A percentile compares a stretch with the other conserved stretches of the same genome.
Evolutionary conservation across 1,139 yeast genomes (phyloP).

Genomic region (Hyphopichia buzzinii): DNA sequence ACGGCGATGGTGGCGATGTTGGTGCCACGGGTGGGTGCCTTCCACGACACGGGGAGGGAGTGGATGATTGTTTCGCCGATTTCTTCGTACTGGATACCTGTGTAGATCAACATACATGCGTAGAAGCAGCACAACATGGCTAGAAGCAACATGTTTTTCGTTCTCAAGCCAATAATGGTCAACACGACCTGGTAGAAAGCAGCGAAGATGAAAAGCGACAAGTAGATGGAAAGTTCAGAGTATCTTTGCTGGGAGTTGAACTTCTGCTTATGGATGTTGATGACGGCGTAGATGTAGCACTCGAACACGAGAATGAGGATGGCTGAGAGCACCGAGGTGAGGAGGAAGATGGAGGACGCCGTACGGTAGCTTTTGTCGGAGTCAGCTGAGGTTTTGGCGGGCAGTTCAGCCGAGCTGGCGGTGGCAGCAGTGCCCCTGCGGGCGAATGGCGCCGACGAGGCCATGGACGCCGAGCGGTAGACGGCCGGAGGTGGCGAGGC

Average conservation of each 20-base stretch:
- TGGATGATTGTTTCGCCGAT: slow-evolving; percentile 24
- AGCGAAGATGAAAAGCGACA: slow-evolving; percentile 25
- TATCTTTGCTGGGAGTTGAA: slow-evolving; percentile 18
- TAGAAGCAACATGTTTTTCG: slow-evolving; percentile 42
- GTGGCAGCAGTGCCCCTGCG: not conserved
- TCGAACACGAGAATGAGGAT: slow-evolving; percentile 28
- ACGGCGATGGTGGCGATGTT: slow-evolving; percentile 48
- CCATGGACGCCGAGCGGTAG: not conserved
- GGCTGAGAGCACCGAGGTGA: slow-evolving; percentile 30
- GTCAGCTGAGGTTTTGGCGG: not conserved
- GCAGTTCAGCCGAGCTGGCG: not conserved
- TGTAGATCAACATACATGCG: slow-evolving; percentile 48
- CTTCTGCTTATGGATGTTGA: slow-evolving; percentile 27
- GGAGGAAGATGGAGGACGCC: slow-evolving; percentile 21
- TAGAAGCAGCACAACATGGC: slow-evolving; percentile 44
- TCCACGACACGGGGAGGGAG: slow-evolving; percentile 22
- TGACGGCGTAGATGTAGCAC: slow-evolving; percentile 34
- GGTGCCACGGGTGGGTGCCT: slow-evolving; percentile 30
- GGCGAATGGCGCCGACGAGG: slow-evolving; percentile 1
- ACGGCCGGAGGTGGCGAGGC: slow-evolving; percentile 2
- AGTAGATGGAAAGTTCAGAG: slow-evolving; percentile 21
- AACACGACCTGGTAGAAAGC: slow-evolving; percentile 28
- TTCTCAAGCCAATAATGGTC: slow-evolving; percentile 41
- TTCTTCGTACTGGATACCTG: slow-evolving; percentile 52
- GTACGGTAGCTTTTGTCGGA: slow-evolving; percentile 9